Evolutionary conservation across 306 rosid species (phyloP), one percentile per base, ranked within the genome.

Genomic region (Mimosa bimucronata): DNA sequence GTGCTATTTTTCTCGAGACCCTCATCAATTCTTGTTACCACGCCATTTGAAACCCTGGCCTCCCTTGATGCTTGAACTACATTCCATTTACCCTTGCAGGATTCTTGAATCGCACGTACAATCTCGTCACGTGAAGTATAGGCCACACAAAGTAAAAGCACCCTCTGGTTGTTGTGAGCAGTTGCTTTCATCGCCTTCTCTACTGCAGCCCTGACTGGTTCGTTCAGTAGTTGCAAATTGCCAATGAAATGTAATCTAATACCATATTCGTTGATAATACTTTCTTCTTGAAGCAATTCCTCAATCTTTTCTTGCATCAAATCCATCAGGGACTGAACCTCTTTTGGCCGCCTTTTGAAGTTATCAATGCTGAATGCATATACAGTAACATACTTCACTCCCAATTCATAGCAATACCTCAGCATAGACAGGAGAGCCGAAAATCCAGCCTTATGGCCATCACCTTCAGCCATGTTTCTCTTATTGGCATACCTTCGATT

Each of bases 341-440:
- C 92, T n/a, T 85, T 77, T 6, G 96, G 90, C 38, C 66, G 73
- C 79, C 96, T 85, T 77, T 40, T 91, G 78, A 91, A 92, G 61
- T 94, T 94, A 25, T 92, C 97, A 45, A 90, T 91, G 92, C 98
- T 91, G 89, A 94, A 94, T 79, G 97, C 97, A 79, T 90, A 94
- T 11, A 91, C 83, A 13, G 92, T 80, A 12, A 84, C 91, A 53
- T 86, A 90, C 74, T 79, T 89, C 66, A 92, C 89, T 57, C 95
- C 97, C 80, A 94, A 66, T 75, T 94, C 98, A 69, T 78, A 91
- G 76, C 94, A 91, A 86, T 88, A 88, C 66, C 83, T 48, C 76
- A 94, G 89, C 66, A 92, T 74, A 40, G 82, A 76, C 77, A 86
- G 23, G 31, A 92, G 91, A 80, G 90, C 75, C 28, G 79, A 52